These are phyloP conservation scores for Ascochyta koolunga DNA, from an alignment of 2,329 filamentous ascomycete species.

Conservation along the genomic window DNA sequence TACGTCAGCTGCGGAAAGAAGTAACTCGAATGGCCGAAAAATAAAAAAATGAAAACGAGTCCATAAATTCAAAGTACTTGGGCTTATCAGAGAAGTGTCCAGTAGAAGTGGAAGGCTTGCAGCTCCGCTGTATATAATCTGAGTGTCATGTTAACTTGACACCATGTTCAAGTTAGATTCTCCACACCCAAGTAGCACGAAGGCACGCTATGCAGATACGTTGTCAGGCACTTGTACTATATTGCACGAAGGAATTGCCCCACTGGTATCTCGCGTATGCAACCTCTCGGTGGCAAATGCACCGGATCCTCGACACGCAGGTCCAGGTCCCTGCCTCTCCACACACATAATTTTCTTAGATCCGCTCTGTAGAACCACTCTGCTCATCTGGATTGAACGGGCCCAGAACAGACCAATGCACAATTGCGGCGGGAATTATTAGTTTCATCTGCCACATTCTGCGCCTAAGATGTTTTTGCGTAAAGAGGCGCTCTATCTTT, in stretches of 20 bases:
- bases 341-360: neutral
- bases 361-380: neutral
- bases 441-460: slow-evolving; percentile 1
- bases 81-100: neutral
- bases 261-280: neutral
- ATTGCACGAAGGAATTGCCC: neutral
- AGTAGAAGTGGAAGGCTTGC: neutral
- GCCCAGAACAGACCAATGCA: neutral
- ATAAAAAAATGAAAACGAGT: neutral
- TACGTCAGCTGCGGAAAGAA: slow-evolving; percentile 4
- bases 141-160: neutral
- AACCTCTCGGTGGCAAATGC: neutral
- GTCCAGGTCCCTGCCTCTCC: neutral
- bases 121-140: neutral
- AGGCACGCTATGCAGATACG: neutral
- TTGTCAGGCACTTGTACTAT: neutral
- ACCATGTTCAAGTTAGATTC: neutral
- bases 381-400: neutral
- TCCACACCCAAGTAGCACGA: neutral
- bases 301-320: slow-evolving; percentile 1
- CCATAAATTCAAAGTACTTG: neutral
- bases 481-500: slow-evolving; percentile 1
- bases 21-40: neutral
- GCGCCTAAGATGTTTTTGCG: neutral
- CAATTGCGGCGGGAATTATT: neutral